Conservation (phyloP, 2,329 filamentous ascomycete species). For the Clonostachys solani region DNA sequence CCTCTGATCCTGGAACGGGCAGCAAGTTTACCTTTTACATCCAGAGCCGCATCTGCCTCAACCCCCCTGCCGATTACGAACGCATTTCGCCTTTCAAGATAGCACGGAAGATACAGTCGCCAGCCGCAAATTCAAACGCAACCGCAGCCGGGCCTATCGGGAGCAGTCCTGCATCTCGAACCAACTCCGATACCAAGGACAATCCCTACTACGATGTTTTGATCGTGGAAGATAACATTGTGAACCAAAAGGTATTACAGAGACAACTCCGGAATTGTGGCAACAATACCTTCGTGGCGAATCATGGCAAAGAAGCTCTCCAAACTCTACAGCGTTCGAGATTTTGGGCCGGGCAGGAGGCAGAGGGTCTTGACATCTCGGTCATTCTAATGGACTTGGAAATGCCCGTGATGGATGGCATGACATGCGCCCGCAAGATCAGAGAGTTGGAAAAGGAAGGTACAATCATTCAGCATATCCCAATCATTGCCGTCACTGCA, state of each 20-base stretch:
- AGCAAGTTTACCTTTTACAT: constrained; percentile 77
- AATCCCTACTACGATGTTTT: constrained; percentile 47
- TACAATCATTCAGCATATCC: constrained; percentile 61
- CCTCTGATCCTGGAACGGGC: constrained; percentile 61
- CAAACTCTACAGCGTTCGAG: constrained; percentile 50
- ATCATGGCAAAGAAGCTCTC: constrained; percentile 60
- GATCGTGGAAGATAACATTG: constrained; percentile 65
- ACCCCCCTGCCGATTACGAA: constrained; percentile 30
- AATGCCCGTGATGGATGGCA: constrained; percentile 81
- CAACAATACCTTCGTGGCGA: constrained; percentile 58
- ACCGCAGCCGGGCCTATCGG: background rate
- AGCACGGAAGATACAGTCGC: constrained; percentile 17
- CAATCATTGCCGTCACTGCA: constrained; percentile 79
- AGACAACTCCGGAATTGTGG: constrained; percentile 57
- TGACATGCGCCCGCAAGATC: constrained; percentile 67
- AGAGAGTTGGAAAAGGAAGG: constrained; percentile 62
- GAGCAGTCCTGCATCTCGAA: constrained; percentile 5
- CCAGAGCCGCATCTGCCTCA: constrained; percentile 54
- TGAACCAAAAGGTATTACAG: constrained; percentile 62
- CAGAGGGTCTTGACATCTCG: constrained; percentile 49
- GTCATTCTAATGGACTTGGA: constrained; percentile 78
- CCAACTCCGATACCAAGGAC: constrained; percentile 7
- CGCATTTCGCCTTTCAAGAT: constrained; percentile 27
- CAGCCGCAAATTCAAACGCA: background rate
- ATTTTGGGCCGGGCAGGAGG: constrained; percentile 48